phyloP scores from a whole-genome alignment of 148 eudicot species.

The Polygonum maritimum region DNA sequence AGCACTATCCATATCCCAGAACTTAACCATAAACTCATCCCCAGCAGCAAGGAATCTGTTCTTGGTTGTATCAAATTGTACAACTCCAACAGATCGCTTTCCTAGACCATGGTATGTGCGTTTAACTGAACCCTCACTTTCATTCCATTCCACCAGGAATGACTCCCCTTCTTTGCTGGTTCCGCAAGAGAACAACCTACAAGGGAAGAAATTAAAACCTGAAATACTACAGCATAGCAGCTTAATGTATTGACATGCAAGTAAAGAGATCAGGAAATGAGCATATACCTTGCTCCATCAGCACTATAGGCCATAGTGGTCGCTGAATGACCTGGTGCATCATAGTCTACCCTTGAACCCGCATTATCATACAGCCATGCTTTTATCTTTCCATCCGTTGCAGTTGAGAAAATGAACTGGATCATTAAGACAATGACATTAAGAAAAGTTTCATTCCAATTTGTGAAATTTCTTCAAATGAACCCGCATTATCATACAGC shows the following conservation, averaged over 20 bases:
- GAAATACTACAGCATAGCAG: not conserved
- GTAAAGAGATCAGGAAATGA: conserved; percentile 8
- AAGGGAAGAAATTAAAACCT: conserved; percentile 3
- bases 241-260: not conserved
- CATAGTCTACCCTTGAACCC: conserved; percentile 93
- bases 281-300: conserved; percentile 71
- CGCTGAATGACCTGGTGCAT: conserved; percentile 92
- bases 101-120: conserved; percentile 70
- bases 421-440: not conserved
- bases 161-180: conserved; percentile 94
- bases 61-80: conserved; percentile 87
- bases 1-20: conserved; percentile 91
- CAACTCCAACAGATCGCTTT: conserved; percentile 63
- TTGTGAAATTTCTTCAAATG: not conserved
- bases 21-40: conserved; percentile 62
- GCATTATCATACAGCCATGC: conserved; percentile 85
- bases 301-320: conserved; percentile 84
- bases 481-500: not conserved
- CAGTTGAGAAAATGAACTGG: conserved; percentile 90
- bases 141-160: conserved; percentile 91
- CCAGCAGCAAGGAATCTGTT: conserved; percentile 86
- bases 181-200: conserved; percentile 91
- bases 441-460: not conserved
- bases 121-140: conserved; percentile 86
- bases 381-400: conserved; percentile 90